Base-by-base conservation (phyloP, 352 stramenopile genomes). In the Blastocystis sp. region DNA sequence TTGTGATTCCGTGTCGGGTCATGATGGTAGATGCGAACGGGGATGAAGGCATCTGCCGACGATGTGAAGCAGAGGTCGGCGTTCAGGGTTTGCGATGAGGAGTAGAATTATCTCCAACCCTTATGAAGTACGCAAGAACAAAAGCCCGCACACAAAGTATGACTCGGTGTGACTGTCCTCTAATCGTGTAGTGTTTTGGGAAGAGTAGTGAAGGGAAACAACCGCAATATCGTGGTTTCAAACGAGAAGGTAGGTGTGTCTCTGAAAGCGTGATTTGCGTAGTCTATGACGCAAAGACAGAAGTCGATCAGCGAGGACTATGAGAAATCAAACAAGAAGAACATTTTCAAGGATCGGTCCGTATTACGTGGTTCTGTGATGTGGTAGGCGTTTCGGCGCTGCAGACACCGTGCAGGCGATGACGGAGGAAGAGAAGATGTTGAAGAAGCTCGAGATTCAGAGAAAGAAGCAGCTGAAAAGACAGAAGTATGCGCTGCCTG, bases 401-500 rank as follows among this genome's bases (percentile, higher is more conserved):
- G 67, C 63, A 33, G 79, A 89, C 26, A 80, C 60, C 16, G 13
- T 85, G 10, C 55, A 85, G 31, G 21, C 79, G n/a, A 70, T 77
- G 29, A 89, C 63, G 13, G 79, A 77, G 31, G 79, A 89, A 31
- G 55, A 89, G 63, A 89, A 89, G n/a, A 80, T 89, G 67, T 35
- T 89, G 19, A 89, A 89, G 67, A 89, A 80, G 45, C 26, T 89
- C 24, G 63, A 89, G 51, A 89, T 89, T 26, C 67, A 89, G 37
- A 45, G 79, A 29, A 89, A 89, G 79, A 89, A 89, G 79, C 79
- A 89, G 41, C 67, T 89, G 31, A 89, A 89, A 62, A 69, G 50
- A 2, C 39, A 89, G 31, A 51, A 61, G 41, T 89, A 63, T 26
- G 79, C 79, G 12, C 51, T 89, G 0, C 39, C 55, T 24, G 79